These are phyloP conservation scores for Spergularia azorica DNA, from an alignment of 179 eudicot species.

Conservation along the genomic window DNA sequence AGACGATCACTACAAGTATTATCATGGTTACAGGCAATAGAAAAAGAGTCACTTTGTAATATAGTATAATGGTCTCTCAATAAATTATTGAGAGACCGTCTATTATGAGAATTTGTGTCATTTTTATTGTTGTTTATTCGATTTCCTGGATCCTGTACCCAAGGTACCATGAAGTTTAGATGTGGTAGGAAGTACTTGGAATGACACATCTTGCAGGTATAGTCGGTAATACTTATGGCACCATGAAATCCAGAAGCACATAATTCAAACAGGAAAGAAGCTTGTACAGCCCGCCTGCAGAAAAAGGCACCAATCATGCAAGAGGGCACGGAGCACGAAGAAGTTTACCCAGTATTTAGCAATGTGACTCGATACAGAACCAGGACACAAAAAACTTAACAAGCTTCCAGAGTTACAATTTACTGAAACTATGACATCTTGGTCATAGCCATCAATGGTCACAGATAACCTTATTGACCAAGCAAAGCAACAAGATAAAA, in stretches of 20 bases:
- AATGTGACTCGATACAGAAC: not conserved
- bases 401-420: not conserved
- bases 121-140: too few relatives aligned
- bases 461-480: not conserved
- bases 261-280: not conserved
- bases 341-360: not conserved
- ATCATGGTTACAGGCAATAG: too few relatives aligned
- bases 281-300: not conserved
- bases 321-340: not conserved
- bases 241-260: not conserved
- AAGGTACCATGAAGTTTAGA: too few relatives aligned
- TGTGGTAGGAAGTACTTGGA: too few relatives aligned
- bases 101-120: too few relatives aligned
- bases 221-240: not conserved
- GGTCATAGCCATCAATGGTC: not conserved
- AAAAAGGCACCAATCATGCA: not conserved
- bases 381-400: not conserved
- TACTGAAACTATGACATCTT: not conserved
- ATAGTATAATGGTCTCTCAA: too few relatives aligned
- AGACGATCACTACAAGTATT: too few relatives aligned
- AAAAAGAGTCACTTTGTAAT: too few relatives aligned
- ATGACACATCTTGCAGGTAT: not conserved
- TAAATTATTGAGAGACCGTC: too few relatives aligned
- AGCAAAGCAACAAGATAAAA: slow-evolving; percentile 3
- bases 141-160: too few relatives aligned